phyloP scores from a whole-genome alignment of 305 asterid species.

The Rubia peregrina region DNA sequence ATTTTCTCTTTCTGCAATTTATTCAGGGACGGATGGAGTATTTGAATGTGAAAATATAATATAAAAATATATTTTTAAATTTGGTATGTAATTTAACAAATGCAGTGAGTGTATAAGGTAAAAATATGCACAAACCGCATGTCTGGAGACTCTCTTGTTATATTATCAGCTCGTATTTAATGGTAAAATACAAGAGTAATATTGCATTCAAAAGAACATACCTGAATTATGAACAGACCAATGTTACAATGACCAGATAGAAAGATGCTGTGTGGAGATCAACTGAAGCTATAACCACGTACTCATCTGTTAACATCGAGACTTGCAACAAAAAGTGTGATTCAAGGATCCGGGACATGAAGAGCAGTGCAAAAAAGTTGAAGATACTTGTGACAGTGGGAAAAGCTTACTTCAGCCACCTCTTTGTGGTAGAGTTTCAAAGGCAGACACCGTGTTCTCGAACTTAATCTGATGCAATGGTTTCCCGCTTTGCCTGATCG shows the following conservation, averaged over 20 bases:
- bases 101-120: no score
- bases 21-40: no score
- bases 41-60: no score
- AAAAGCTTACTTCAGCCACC: constrained; percentile 50
- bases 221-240: not conserved
- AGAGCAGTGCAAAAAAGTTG: not conserved
- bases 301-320: no score
- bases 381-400: not conserved
- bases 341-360: not conserved
- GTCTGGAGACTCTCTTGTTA: no score
- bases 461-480: constrained; percentile 85
- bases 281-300: no score
- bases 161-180: not conserved
- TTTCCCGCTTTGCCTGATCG: constrained; percentile 92
- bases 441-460: constrained; percentile 92
- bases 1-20: no score
- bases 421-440: constrained; percentile 95
- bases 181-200: not conserved
- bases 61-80: no score
- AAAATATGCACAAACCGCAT: no score
- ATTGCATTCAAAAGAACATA: no score
- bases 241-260: not conserved
- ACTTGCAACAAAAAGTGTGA: not conserved
- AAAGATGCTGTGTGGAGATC: not conserved
- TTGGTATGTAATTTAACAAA: no score